Percentiles rank a stretch among this genome's conserved stretches.
Conservation (phyloP, 2,329 filamentous ascomycete genomes). For the Sporothrix schenckii region DNA sequence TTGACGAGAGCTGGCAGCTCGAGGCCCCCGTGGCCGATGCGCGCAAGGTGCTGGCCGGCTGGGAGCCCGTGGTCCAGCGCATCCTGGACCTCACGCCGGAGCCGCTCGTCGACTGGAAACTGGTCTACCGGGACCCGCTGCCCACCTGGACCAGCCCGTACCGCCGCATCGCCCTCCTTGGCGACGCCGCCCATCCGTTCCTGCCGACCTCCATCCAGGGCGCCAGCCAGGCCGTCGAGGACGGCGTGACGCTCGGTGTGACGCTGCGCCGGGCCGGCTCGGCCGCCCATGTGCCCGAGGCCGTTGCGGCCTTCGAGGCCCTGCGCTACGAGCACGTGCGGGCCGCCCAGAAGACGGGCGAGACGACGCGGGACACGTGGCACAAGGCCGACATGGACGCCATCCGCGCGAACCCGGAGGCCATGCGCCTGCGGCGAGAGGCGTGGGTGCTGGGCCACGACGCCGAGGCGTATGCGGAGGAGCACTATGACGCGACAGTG, state of each 20-base stretch:
- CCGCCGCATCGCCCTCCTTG: conserved; percentile 50
- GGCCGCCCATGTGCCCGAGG: conserved; percentile 36
- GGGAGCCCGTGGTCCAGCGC: conserved; percentile 52
- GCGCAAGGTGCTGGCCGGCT: conserved; percentile 48
- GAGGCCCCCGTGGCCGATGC: conserved; percentile 48
- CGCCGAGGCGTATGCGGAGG: conserved; percentile 41
- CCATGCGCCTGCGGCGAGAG: conserved; percentile 40
- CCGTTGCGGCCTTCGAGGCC: conserved; percentile 41
- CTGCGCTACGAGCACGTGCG: conserved; percentile 42
- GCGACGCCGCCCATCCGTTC: conserved; percentile 56
- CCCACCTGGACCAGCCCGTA: conserved; percentile 49
- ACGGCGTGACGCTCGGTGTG: conserved; percentile 52
- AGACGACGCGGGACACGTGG: conserved; percentile 42
- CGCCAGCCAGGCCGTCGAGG: conserved; percentile 54
- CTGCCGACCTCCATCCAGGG: conserved; percentile 54
- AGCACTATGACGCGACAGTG: conserved; percentile 36
- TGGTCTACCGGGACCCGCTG: conserved; percentile 51
- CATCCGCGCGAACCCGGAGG: conserved; percentile 40
- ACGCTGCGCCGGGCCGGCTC: conserved; percentile 31
- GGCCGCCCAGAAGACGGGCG: conserved; percentile 42
- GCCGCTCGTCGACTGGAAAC: conserved; percentile 46
- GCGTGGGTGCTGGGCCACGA: conserved; percentile 43
- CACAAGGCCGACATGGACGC: conserved; percentile 42
- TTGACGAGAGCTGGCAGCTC: conserved; percentile 52
- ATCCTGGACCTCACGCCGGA: conserved; percentile 50